Base-by-base conservation (phyloP, 805 yeast species). In the Cyberlindnera samutprakarnensis region DNA sequence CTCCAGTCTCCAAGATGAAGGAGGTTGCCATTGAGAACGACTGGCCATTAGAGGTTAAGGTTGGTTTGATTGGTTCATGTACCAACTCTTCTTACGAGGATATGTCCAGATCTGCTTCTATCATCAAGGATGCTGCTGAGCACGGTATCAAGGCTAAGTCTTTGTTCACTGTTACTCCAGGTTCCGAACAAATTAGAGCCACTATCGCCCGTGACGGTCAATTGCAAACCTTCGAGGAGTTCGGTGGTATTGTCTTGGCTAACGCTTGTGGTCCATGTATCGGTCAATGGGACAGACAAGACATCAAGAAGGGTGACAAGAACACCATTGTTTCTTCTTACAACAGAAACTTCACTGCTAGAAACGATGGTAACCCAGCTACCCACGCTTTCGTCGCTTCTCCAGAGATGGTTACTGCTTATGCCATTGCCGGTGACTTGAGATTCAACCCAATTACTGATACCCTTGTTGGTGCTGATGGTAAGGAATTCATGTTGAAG, bases 211-310 rank as follows among this genome's bases (percentile, higher is more conserved):
- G 95, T 63, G 97, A 90, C 61, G 96, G 97, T 42, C 80, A 83
- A 61, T 75, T 90, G 49, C 69, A 80, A 49, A 81, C 92, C 47
- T 87, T 90, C 64, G 77, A 79, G 56, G 86, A 85, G 54, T 83
- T 81, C 52, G 96, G 96, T 49, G 97, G 95, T 59, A 72, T 80
- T 40, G 96, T 90, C 35, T 70, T 90, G 57, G 96, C 97, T 41
- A 90, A 90, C 59, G 97, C 97, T 38, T 90, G 97, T 72, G 97
- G 97, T 56, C 97, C 97, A 57, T 88, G 97, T 75, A 88, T 88
- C 57, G 97, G 97, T 56, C 96, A 90, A 72, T 90, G 97, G 97
- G 96, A 88, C 62, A 82, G 97, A 66, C 82, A 72, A 54, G 88
- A 84, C 60, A 76, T 85, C 61, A 78, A 84, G 70, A 86, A 84